Conservation (phyloP, 805 yeast species). For the Lipomyces japonicus region DNA sequence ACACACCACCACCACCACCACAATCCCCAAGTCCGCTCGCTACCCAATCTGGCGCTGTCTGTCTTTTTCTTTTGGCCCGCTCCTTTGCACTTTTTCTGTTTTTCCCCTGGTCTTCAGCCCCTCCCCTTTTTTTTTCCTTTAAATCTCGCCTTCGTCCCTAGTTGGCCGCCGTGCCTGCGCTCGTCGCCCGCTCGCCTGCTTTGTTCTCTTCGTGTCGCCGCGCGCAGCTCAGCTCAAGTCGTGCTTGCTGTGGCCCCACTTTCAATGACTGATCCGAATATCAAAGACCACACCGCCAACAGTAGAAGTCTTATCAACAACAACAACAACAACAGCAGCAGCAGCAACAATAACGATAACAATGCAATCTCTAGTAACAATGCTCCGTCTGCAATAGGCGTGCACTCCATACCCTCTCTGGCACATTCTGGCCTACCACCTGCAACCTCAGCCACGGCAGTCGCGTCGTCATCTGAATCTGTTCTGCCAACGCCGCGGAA, state of each 20-base stretch:
- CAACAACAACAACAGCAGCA: neutral
- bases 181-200: neutral
- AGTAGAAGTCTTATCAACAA: neutral
- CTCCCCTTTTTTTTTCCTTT: no score
- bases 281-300: neutral
- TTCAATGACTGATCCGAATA: neutral
- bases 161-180: neutral
- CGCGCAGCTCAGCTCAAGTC: neutral
- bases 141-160: neutral
- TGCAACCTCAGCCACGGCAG: conserved; percentile 49
- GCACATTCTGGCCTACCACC: conserved; percentile 54
- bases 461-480: neutral
- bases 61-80: no score
- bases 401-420: neutral
- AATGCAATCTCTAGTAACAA: neutral
- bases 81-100: no score
- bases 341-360: neutral
- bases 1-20: no score
- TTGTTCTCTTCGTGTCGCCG: neutral
- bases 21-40: no score
- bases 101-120: no score
- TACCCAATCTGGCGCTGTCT: no score
- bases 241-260: neutral
- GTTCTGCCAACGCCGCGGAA: no score
- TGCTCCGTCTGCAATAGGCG: neutral